Conservation (phyloP, 2,329 filamentous ascomycete genomes). For the Penicillium sp. region DNA sequence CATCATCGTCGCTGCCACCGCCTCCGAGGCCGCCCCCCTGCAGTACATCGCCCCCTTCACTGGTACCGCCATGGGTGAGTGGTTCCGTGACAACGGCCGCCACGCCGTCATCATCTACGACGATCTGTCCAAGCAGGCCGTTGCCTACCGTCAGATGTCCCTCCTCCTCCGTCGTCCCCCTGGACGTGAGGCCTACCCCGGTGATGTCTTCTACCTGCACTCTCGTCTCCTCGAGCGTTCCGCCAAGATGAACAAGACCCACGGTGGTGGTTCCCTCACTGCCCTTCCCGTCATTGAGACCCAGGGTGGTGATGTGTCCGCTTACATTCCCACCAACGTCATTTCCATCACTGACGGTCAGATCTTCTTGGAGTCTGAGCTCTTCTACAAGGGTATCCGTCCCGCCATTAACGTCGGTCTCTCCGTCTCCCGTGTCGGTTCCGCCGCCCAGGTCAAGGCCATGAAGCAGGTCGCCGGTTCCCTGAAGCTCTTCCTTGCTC, state of each 20-base stretch:
- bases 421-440: constrained; percentile 99
- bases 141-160: constrained; percentile 98
- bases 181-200: constrained; percentile 98
- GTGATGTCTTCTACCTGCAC: constrained; percentile 99
- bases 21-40: constrained; percentile 92
- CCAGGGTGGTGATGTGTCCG: constrained; percentile 99
- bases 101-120: constrained; percentile 92
- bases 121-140: constrained; percentile 96
- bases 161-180: constrained; percentile 95
- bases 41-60: constrained; percentile 96
- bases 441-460: constrained; percentile 98
- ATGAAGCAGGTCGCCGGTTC: constrained; percentile 99
- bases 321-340: constrained; percentile 99
- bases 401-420: constrained; percentile 99
- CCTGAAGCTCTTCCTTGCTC: constrained; percentile 99
- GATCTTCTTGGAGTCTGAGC: constrained; percentile 98
- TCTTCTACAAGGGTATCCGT: constrained; percentile 99
- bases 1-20: constrained; percentile 90
- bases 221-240: constrained; percentile 99
- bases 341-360: constrained; percentile 99
- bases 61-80: constrained; percentile 67
- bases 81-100: constrained; percentile 80
- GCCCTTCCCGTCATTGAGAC: constrained; percentile 98
- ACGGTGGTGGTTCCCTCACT: constrained; percentile 93
- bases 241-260: constrained; percentile 97